Conservation (phyloP, 1,284 basidiomycete genomes). For the Microbotryum intermedium region DNA sequence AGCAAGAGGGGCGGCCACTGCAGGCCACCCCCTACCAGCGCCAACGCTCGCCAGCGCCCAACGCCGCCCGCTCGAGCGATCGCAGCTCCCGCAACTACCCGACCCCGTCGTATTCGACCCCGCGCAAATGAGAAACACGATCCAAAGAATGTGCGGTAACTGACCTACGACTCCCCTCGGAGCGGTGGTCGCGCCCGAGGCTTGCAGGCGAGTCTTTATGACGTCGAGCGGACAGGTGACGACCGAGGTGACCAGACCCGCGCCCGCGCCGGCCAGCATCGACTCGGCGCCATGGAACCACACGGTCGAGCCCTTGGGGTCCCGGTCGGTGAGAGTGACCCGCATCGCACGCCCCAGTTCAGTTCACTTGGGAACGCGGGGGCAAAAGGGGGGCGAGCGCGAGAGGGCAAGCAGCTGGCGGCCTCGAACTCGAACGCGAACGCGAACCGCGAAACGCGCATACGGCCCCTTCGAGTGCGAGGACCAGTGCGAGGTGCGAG, state of each 20-base stretch:
- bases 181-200: conserved; percentile 47
- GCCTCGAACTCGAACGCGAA: too few relatives aligned
- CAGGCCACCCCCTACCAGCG: too few relatives aligned
- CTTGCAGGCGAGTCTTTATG: conserved; percentile 92
- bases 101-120: neutral
- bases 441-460: too few relatives aligned
- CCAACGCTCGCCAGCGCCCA: too few relatives aligned
- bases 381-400: too few relatives aligned
- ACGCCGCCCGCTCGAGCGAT: too few relatives aligned
- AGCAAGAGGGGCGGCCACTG: too few relatives aligned
- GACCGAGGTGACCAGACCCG: conserved; percentile 80
- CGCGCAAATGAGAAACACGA: conserved; percentile 9
- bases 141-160: conserved; percentile 33
- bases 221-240: conserved; percentile 97
- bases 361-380: too few relatives aligned
- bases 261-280: conserved; percentile 48
- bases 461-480: too few relatives aligned
- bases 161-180: conserved; percentile 58
- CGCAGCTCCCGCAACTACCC: too few relatives aligned
- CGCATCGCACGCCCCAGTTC: neutral
- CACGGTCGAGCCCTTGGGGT: conserved; percentile 1
- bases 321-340: conserved; percentile 6
- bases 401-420: too few relatives aligned
- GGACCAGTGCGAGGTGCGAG: too few relatives aligned
- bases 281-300: conserved; percentile 36